Conservation (phyloP, 2,329 filamentous ascomycete species). For the Chrysosporium keratinophilum region DNA sequence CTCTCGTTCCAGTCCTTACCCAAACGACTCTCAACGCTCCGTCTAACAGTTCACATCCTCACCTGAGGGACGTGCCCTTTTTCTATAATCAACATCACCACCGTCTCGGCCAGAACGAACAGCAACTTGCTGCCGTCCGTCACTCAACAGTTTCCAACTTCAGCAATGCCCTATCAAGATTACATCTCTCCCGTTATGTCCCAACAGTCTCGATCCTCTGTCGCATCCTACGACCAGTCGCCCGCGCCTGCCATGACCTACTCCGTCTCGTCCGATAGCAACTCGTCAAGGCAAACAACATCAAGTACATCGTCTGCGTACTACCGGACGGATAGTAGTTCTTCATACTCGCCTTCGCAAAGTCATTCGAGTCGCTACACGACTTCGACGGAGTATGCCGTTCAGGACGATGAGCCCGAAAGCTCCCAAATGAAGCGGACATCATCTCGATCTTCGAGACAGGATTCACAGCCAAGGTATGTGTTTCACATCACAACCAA, state of each 20-base stretch:
- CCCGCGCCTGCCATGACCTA: slow-evolving; percentile 17
- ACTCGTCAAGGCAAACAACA: slow-evolving; percentile 14
- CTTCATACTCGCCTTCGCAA: neutral
- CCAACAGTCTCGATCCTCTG: neutral
- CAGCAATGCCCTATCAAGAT: slow-evolving; percentile 5
- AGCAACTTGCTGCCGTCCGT: neutral
- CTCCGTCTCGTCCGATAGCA: slow-evolving; percentile 18
- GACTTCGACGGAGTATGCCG: neutral
- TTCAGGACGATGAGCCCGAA: neutral
- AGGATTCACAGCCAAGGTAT: slow-evolving; percentile 4
- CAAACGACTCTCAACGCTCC: neutral
- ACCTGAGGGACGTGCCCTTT: slow-evolving; percentile 7
- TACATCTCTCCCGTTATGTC: slow-evolving; percentile 9
- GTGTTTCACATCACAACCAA: neutral
- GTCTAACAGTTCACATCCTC: neutral
- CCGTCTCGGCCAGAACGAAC: neutral
- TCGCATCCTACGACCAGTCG: slow-evolving; percentile 8
- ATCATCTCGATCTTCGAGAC: slow-evolving; percentile 4
- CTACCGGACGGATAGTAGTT: slow-evolving; percentile 6
- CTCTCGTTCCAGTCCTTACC: neutral
- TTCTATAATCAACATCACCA: neutral
- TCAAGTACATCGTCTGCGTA: slow-evolving; percentile 14
- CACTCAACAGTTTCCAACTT: neutral
- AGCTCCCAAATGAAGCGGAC: slow-evolving; percentile 3
- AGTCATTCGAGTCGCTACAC: slow-evolving; percentile 2